phyloP scores from a whole-genome alignment of 768 basidiomycete species.

The Kwoniella heveanensis region DNA sequence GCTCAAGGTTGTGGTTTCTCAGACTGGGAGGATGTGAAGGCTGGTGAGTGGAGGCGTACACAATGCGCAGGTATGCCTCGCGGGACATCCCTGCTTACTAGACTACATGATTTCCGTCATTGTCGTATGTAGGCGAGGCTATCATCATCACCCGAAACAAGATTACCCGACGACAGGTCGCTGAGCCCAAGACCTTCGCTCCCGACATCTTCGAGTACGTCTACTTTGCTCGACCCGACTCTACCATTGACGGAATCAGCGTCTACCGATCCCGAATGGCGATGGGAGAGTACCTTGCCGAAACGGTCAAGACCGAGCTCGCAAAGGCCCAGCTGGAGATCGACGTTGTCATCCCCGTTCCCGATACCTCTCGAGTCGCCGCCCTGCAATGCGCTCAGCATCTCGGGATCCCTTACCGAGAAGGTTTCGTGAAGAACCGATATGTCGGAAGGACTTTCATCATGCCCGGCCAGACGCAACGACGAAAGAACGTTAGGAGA shows the following conservation, averaged over 20 bases:
- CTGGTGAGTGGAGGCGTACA: slow-evolving; percentile 66
- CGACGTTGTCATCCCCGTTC: slow-evolving; percentile 97
- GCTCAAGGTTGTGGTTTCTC: slow-evolving; percentile 88
- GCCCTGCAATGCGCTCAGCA: slow-evolving; percentile 93
- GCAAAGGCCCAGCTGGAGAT: slow-evolving; percentile 60
- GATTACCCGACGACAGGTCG: slow-evolving; percentile 74
- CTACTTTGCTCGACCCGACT: slow-evolving; percentile 97
- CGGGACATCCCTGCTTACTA: slow-evolving; percentile 12
- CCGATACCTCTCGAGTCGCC: slow-evolving; percentile 94
- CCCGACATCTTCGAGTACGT: slow-evolving; percentile 99
- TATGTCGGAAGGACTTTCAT: slow-evolving; percentile 98
- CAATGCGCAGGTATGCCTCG: no score
- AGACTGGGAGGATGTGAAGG: slow-evolving; percentile 90
- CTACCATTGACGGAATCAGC: slow-evolving; percentile 93
- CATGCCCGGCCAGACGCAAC: slow-evolving; percentile 98
- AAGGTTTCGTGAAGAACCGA: slow-evolving; percentile 98
- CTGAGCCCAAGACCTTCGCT: slow-evolving; percentile 69
- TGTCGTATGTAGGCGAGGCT: slow-evolving; percentile 71
- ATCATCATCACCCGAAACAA: slow-evolving; percentile 85
- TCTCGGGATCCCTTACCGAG: slow-evolving; percentile 84
- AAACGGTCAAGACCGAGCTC: slow-evolving; percentile 76
- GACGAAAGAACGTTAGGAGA: slow-evolving; percentile 87
- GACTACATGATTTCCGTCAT: not conserved
- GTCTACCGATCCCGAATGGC: slow-evolving; percentile 98
- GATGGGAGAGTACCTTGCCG: slow-evolving; percentile 94